A percentile compares a stretch with the other conserved stretches of the same genome.
Conservation (phyloP, 495 filamentous ascomycete genomes). For the Immersiella caudata region DNA sequence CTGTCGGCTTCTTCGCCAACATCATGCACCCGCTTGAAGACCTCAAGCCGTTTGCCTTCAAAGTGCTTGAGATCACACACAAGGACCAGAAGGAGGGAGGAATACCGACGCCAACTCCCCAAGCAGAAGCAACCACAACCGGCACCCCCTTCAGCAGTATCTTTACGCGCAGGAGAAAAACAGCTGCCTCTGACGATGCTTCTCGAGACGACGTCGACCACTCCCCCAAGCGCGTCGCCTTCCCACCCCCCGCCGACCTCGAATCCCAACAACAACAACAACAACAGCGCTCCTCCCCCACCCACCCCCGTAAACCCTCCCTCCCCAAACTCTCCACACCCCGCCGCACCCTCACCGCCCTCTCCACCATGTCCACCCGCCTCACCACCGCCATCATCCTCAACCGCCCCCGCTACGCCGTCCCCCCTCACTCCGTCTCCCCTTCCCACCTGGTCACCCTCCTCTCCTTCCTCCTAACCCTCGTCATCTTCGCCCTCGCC, state of each 20-base stretch:
- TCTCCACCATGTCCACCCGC: slow-evolving; percentile 40
- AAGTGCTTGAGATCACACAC: slow-evolving; percentile 51
- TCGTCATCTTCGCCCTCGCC: slow-evolving; percentile 9
- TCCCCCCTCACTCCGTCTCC: slow-evolving; percentile 51
- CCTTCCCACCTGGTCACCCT: slow-evolving; percentile 57
- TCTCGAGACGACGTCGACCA: background rate
- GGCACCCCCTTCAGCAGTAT: background rate
- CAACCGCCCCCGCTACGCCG: slow-evolving; percentile 39
- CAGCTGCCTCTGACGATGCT: background rate
- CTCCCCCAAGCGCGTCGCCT: background rate
- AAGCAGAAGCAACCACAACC: background rate
- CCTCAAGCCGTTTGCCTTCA: slow-evolving; percentile 48
- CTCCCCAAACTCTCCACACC: background rate
- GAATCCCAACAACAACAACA: background rate
- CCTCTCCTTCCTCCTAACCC: slow-evolving; percentile 36
- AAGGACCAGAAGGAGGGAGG: slow-evolving; percentile 15
- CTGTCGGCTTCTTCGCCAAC: slow-evolving; percentile 64
- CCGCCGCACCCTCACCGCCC: slow-evolving; percentile 19
- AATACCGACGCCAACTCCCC: background rate
- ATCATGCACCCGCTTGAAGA: slow-evolving; percentile 60
- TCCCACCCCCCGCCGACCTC: background rate
- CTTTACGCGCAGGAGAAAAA: background rate
- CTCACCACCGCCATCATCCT: slow-evolving; percentile 41
- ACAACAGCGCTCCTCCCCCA: no score
- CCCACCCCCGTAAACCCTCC: slow-evolving; percentile 18